Conservation (phyloP, 441 rosid species). For the Kokia cookei region DNA sequence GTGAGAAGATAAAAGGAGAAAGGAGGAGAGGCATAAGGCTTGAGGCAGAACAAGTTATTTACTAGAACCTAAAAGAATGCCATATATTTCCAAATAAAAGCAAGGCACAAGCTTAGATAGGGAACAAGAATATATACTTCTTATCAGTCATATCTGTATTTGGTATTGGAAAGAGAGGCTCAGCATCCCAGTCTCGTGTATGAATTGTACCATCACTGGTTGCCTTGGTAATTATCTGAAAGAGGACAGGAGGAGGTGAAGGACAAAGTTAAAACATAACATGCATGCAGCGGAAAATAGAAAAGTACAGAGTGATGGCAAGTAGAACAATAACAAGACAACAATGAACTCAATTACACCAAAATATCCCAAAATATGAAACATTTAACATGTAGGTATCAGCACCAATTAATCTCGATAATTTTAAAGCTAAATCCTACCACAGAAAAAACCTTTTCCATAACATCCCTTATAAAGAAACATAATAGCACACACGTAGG, state of each 20-base stretch:
- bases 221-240: conserved; percentile 77
- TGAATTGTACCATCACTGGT: conserved; percentile 67
- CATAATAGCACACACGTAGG: background rate
- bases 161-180: conserved; percentile 78
- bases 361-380: conserved; percentile 7
- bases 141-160: conserved; percentile 30
- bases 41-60: conserved; percentile 12
- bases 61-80: conserved; percentile 1
- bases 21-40: background rate
- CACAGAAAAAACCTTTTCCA: background rate
- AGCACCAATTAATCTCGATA: background rate
- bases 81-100: conserved; percentile 3
- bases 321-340: conserved; percentile 1
- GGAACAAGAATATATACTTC: conserved; percentile 43
- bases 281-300: conserved; percentile 7
- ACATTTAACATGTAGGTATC: conserved; percentile 13
- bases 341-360: background rate
- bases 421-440: background rate
- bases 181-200: conserved; percentile 88
- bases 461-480: background rate
- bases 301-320: conserved; percentile 2
- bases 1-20: conserved; percentile 6
- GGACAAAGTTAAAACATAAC: background rate
- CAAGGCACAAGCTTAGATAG: conserved; percentile 2
- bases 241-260: conserved; percentile 9